Evolutionary conservation across 2,329 filamentous ascomycete genomes (phyloP).

Genomic region (Fusarium incarnatum): DNA sequence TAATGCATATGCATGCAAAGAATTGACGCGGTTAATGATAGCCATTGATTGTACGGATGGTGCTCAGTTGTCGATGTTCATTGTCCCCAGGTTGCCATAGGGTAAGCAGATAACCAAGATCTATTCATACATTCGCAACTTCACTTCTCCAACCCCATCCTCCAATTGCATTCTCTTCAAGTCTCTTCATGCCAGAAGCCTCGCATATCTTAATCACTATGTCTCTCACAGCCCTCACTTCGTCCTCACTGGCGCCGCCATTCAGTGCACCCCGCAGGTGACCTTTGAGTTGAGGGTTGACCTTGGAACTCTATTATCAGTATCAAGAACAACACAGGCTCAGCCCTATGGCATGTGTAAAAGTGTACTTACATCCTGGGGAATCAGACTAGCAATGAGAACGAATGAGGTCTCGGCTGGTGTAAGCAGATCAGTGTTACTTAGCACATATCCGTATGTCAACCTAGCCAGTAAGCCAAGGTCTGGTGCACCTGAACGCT

Average conservation of each 20-base stretch:
- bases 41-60: neutral
- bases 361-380: conserved; percentile 42
- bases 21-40: no score
- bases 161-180: conserved; percentile 31
- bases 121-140: conserved; percentile 40
- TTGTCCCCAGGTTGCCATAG: neutral
- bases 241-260: conserved; percentile 43
- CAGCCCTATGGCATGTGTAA: neutral
- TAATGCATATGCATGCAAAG: neutral
- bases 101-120: neutral
- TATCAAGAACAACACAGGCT: neutral
- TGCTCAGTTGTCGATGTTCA: neutral
- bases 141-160: conserved; percentile 47
- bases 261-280: conserved; percentile 45
- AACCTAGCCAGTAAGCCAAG: conserved; percentile 43
- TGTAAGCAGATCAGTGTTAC: conserved; percentile 43
- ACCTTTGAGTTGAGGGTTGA: conserved; percentile 46
- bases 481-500: conserved; percentile 43
- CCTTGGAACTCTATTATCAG: conserved; percentile 28
- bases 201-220: conserved; percentile 45
- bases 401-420: conserved; percentile 44
- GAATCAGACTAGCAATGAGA: conserved; percentile 46
- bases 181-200: conserved; percentile 42
- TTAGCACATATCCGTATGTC: conserved; percentile 45
- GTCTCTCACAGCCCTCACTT: conserved; percentile 44